phyloP scores from a whole-genome alignment of 306 rosid species.

The Rubus idaeus region DNA sequence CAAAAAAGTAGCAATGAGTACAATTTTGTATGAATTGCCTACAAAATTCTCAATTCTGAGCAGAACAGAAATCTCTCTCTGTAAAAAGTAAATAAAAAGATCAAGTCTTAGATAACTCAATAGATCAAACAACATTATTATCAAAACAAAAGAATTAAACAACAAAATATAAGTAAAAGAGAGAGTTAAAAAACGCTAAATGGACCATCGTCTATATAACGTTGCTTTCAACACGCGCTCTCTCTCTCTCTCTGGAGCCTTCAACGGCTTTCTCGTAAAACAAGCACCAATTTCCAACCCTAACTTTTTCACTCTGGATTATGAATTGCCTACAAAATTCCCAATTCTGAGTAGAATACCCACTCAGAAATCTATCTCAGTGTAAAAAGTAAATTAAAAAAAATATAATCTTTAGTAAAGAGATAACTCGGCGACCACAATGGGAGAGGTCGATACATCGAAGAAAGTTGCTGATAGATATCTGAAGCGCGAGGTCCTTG shows the following conservation, averaged over 20 bases:
- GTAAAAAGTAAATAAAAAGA: too few species aligned
- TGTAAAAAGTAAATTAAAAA: background rate
- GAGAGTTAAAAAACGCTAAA: background rate
- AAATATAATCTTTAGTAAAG: background rate
- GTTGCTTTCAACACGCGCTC: background rate
- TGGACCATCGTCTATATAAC: background rate
- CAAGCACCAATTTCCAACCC: slow-evolving; percentile 34
- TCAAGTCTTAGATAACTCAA: too few species aligned
- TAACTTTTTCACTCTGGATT: slow-evolving; percentile 13
- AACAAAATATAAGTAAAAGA: too few species aligned
- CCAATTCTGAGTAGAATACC: slow-evolving; percentile 3
- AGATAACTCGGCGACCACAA: slow-evolving; percentile 9
- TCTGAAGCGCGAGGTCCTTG: slow-evolving; percentile 89
- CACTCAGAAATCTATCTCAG: background rate
- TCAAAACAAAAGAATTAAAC: too few species aligned
- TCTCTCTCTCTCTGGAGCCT: background rate
- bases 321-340: slow-evolving; percentile 25
- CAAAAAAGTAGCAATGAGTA: too few species aligned
- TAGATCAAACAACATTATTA: too few species aligned
- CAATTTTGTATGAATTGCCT: too few species aligned
- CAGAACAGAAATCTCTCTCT: too few species aligned
- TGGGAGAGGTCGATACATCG: slow-evolving; percentile 58
- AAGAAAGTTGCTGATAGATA: slow-evolving; percentile 97
- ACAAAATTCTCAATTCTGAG: too few species aligned
- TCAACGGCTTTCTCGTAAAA: slow-evolving; percentile 35